phyloP scores from a whole-genome alignment of 2,329 filamentous ascomycete species.

The Colletotrichum spinosum region DNA sequence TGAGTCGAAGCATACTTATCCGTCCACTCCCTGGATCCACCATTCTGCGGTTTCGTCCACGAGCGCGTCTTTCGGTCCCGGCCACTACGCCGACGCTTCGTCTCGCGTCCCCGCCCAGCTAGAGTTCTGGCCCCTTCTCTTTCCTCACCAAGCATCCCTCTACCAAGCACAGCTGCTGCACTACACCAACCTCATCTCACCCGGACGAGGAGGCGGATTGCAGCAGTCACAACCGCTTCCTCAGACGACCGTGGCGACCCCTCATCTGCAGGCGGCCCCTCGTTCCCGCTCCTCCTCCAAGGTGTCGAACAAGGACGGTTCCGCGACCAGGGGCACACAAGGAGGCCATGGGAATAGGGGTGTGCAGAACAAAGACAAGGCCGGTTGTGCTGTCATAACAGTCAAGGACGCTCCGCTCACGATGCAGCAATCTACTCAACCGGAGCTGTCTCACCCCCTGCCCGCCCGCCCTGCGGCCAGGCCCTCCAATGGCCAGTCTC shows the following conservation, averaged over 20 bases:
- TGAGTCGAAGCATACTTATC: constrained; percentile 61
- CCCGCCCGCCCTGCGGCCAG: constrained; percentile 41
- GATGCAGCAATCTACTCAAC: constrained; percentile 60
- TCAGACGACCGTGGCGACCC: constrained; percentile 59
- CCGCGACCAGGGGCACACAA: constrained; percentile 58
- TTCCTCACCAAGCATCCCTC: constrained; percentile 68
- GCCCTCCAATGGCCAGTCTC: constrained; percentile 47
- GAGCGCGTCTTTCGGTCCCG: constrained; percentile 42
- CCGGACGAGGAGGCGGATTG: constrained; percentile 66
- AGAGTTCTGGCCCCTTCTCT: constrained; percentile 67
- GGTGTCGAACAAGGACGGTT: constrained; percentile 66
- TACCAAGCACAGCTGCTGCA: constrained; percentile 73
- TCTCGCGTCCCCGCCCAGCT: constrained; percentile 53
- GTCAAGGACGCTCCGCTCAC: constrained; percentile 64
- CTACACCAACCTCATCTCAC: constrained; percentile 74
- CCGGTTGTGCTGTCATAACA: constrained; percentile 71
- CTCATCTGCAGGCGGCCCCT: constrained; percentile 66
- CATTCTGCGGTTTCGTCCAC: constrained; percentile 40
- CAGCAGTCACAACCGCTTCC: constrained; percentile 65
- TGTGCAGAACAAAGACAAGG: constrained; percentile 67
- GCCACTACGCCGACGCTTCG: constrained; percentile 38
- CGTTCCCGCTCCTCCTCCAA: constrained; percentile 71
- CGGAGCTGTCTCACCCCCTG: constrained; percentile 43
- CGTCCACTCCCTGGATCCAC: constrained; percentile 54
- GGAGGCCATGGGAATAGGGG: constrained; percentile 75